Base-by-base conservation (phyloP, 805 yeast species). In the Kodamaea fukazawae region DNA sequence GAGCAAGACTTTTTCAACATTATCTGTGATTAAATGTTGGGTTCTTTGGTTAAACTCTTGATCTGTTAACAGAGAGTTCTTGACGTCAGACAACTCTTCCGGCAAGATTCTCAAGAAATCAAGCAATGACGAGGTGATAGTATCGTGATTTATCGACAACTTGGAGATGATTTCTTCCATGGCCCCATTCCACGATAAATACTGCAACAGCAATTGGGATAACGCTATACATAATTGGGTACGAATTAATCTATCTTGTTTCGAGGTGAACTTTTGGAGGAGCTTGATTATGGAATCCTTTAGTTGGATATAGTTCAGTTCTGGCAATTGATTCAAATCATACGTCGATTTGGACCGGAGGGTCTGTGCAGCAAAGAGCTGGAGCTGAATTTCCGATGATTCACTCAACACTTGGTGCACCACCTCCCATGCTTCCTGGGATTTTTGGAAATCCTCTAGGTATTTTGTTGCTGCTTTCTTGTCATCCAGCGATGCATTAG, bases 301-400 rank as follows among this genome's bases (percentile, higher is more conserved):
- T 43, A 93, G 71, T n/a, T 73, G 75, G 12, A 63, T 50, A 37
- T 80, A 61, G n/a, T 79, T 69, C 4, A 71, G 75, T 16, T 62
- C 68, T 0, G 88, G 86, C 4, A 93, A 63, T 61, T 93, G 98
- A 38, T 74, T 68, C 48, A 91, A 68, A 61, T 93, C 98, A 59
- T 86, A 90, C 9, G 86, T 84, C 37, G 88, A 76, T 55, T 83
- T 90, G 32, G 90, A 81, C 46, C 96, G 71, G 45, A 93, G 65
- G 0, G 99, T 93, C 59, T 95, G 99, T 0, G 97, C 84, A 11
- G 91, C 83, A 66, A 95, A 93, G 53, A 93, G 70, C 52, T 80
- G 81, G 36, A 84, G 64, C 54, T 83, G 86, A 32, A 79, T 47
- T 3, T 77, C 62, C 22, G 48, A 48, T 4, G 54, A 55, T 13